phyloP scores from a whole-genome alignment of 176 grass and related monocot species.

The Lolium multiflorum region DNA sequence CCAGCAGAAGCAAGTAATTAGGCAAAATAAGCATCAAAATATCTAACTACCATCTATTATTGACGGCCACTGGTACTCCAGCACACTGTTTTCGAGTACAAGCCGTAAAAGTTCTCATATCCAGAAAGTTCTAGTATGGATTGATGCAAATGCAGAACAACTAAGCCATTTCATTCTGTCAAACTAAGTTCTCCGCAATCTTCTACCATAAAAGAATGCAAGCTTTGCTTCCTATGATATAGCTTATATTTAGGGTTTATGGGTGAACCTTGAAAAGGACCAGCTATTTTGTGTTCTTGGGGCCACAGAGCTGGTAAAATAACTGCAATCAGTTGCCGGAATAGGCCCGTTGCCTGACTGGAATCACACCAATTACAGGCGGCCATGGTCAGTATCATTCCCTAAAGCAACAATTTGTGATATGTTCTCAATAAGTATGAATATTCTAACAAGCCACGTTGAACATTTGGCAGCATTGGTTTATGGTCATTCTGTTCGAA shows the following conservation, averaged over 20 bases:
- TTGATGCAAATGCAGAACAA: slow-evolving; percentile 75
- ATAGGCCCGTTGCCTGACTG: slow-evolving; percentile 67
- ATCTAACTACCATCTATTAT: too few relatives aligned
- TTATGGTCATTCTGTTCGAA: slow-evolving; percentile 88
- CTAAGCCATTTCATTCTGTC: slow-evolving; percentile 90
- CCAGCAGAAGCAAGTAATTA: too few relatives aligned
- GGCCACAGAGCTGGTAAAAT: slow-evolving; percentile 96
- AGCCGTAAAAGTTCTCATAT: slow-evolving; percentile 30
- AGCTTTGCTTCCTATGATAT: slow-evolving; percentile 16
- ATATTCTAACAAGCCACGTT: slow-evolving; percentile 40
- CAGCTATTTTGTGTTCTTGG: slow-evolving; percentile 97
- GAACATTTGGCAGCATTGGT: slow-evolving; percentile 66
- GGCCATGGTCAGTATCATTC: slow-evolving; percentile 74
- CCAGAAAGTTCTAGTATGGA: slow-evolving; percentile 70
- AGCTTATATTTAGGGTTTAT: slow-evolving; percentile 65
- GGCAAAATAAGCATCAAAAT: too few relatives aligned
- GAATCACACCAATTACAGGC: slow-evolving; percentile 90
- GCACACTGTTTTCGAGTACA: too few relatives aligned
- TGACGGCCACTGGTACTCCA: too few relatives aligned
- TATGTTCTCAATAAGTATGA: slow-evolving; percentile 4
- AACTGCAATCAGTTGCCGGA: slow-evolving; percentile 61
- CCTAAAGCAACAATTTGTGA: background rate
- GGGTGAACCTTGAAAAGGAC: slow-evolving; percentile 93
- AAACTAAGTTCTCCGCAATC: slow-evolving; percentile 60
- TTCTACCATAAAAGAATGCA: background rate